These are phyloP conservation scores for Termitomyces sp. DNA, from an alignment of 1,284 basidiomycete genomes.

Conservation along the genomic window DNA sequence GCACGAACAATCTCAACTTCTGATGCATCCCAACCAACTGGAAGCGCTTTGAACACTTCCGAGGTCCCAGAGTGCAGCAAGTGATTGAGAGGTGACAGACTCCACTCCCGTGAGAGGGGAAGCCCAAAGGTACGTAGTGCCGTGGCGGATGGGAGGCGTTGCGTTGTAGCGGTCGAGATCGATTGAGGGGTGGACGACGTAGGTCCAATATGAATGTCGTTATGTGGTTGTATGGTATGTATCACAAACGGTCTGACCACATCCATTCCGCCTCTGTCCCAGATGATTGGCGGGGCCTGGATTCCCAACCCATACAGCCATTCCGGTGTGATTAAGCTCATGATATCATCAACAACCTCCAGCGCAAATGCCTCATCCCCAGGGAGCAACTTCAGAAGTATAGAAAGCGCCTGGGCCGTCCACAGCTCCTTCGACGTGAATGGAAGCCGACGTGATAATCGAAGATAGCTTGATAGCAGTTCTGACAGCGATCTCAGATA, in stretches of 20 bases:
- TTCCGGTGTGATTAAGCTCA: constrained; percentile 32
- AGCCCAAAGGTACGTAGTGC: constrained; percentile 41
- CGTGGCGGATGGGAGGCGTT: constrained; percentile 42
- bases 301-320: constrained; percentile 36
- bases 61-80: constrained; percentile 79
- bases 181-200: constrained; percentile 44
- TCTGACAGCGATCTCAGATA: constrained; percentile 47
- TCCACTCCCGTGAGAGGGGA: constrained; percentile 72
- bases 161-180: constrained; percentile 48
- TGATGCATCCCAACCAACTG: constrained; percentile 72
- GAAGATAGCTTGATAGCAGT: constrained; percentile 50
- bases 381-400: constrained; percentile 50
- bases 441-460: constrained; percentile 50
- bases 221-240: constrained; percentile 33
- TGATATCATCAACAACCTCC: constrained; percentile 34
- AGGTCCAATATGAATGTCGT: constrained; percentile 41
- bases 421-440: constrained; percentile 51
- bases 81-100: constrained; percentile 70
- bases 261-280: constrained; percentile 45
- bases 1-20: constrained; percentile 78
- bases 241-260: constrained; percentile 58
- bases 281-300: constrained; percentile 35
- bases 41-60: constrained; percentile 64
- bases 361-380: constrained; percentile 59
- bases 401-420: constrained; percentile 58